Base-by-base conservation (phyloP, 306 rosid genomes). In the Vigna angularis region DNA sequence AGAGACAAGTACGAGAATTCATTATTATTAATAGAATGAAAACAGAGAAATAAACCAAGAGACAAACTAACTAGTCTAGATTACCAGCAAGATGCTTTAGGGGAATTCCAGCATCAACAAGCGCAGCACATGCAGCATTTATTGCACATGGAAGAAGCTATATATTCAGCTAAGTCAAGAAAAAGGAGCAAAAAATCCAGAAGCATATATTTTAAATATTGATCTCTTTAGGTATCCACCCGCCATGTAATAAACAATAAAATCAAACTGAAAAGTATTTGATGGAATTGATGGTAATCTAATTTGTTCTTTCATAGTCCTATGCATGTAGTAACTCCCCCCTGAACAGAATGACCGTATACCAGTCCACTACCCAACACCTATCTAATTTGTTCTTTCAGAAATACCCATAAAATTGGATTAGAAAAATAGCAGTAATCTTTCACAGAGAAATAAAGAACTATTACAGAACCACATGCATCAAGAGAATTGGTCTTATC, bases 131-230 rank as follows among this genome's bases (percentile, higher is more conserved):
- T 66, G 97, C 90, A 5, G 98, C 96, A 84, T 95, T 95, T 65
- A 95, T 91, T 75, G 98, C 97, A 84, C 98, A 92, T 45, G 98
- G 96, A 68, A 95, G 91, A 77, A 95, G 98, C 98, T 92, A 86
- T 47, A 70, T 42, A 79, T 18, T 44, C 63, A 28, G 94, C n/a
- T 44, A 66, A 30, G 94, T 91, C 85, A 91, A 91, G 96, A 63
- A 79, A 78, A 76, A 76, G 55, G 51, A 44, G 58, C 26, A 72
- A 76, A 72, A 16, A 38, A 73, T 76, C 69, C 72, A 61, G 49
- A 79, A 76, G 26, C 76, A 65, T 40, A 70, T 70, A 51, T 58
- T 71, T 70, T 32, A 73, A 64, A 58, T 51, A 63, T 22, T 28
- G 5, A 38, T 57, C 69, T 3, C 71, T 51, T 77, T 28, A 24